phyloP scores from a whole-genome alignment of 2,329 filamentous ascomycete species.

The Grosmannia serpens region DNA sequence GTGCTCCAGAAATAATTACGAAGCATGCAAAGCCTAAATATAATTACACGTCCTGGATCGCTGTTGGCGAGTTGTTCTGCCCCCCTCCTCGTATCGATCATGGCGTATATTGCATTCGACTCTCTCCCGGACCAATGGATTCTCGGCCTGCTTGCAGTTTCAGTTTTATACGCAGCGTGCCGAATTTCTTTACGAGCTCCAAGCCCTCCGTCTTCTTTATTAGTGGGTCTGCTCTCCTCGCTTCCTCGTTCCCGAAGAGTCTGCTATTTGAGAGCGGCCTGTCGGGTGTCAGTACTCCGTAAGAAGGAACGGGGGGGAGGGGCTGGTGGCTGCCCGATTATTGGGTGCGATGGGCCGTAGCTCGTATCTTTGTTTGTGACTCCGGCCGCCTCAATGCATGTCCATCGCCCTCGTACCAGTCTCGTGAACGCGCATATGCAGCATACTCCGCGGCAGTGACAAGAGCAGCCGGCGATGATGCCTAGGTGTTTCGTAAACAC shows the following conservation, averaged over 20 bases:
- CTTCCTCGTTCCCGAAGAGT: not conserved
- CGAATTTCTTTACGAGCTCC: not conserved
- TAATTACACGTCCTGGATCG: not conserved
- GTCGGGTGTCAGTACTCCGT: slow-evolving; percentile 1
- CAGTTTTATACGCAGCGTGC: not conserved
- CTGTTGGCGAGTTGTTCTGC: not conserved
- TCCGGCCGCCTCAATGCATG: not conserved
- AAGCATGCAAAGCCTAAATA: not conserved
- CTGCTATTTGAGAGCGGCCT: not conserved
- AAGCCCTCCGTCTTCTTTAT: not conserved
- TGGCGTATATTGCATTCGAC: not conserved
- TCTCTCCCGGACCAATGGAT: not conserved
- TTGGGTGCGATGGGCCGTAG: not conserved
- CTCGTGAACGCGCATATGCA: not conserved
- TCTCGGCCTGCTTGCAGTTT: not conserved
- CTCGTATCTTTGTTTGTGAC: not conserved
- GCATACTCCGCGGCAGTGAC: not conserved
- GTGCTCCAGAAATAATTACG: not conserved
- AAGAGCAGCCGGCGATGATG: not conserved
- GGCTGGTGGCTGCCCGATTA: not conserved
- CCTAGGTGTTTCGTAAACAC: not conserved
- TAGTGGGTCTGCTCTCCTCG: not conserved
- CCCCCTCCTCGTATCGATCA: not conserved
- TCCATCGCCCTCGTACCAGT: not conserved
- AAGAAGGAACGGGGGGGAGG: too few species aligned